phyloP scores from a whole-genome alignment of 2,329 filamentous ascomycete species.

The Colletotrichum shisoi region DNA sequence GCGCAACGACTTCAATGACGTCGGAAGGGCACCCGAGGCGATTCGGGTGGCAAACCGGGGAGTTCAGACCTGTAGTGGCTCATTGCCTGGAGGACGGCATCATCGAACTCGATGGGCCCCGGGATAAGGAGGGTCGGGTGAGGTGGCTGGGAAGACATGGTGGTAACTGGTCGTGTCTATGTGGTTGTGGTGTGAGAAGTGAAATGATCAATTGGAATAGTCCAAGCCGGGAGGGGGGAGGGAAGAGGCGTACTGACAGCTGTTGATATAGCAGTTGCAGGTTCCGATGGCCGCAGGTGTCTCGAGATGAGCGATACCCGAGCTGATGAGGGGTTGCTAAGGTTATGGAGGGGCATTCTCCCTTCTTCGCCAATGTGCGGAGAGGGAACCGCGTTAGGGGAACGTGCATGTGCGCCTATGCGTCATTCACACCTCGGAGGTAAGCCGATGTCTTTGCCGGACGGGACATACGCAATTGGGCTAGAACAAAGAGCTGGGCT shows the following conservation, averaged over 20 bases:
- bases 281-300: conserved; percentile 35
- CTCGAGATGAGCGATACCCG: conserved; percentile 41
- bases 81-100: conserved; percentile 95
- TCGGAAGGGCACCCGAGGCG: conserved; percentile 17
- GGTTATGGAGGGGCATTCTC: conserved; percentile 41
- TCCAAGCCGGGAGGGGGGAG: neutral
- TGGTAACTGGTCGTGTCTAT: conserved; percentile 42
- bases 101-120: conserved; percentile 97
- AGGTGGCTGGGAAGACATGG: conserved; percentile 68
- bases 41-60: neutral
- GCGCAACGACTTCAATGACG: conserved; percentile 11
- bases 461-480: conserved; percentile 18
- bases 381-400: conserved; percentile 39
- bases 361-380: conserved; percentile 39
- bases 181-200: conserved; percentile 21
- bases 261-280: conserved; percentile 33
- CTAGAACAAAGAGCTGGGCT: conserved; percentile 25
- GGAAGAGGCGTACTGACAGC: conserved; percentile 17
- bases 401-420: conserved; percentile 39
- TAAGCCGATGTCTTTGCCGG: conserved; percentile 37
- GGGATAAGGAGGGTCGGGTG: conserved; percentile 88
- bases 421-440: conserved; percentile 35
- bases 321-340: conserved; percentile 41
- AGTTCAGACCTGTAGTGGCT: conserved; percentile 81
- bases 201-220: neutral